Base-by-base conservation (phyloP, 2,329 filamentous ascomycete genomes). In the Metarhizium album region DNA sequence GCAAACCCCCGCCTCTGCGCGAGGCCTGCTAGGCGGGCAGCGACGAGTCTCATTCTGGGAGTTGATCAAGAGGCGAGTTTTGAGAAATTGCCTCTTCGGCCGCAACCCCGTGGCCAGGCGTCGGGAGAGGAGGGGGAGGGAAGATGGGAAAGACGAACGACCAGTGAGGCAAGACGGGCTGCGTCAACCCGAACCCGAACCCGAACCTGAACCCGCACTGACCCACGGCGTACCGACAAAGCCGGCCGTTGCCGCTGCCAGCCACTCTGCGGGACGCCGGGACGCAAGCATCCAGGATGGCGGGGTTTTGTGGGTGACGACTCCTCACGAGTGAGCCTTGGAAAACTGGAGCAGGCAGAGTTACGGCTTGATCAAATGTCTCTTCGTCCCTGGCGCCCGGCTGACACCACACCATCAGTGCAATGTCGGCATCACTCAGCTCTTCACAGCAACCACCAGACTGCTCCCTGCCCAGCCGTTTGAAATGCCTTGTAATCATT, bases 1-100 rank as follows among this genome's bases (percentile, higher is more conserved):
- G 76, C 73, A 60, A 82, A 81, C n/a, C 65, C 65, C 49, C 78
- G 70, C 53, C 67, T 67, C 55, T 71, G 71, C 52, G 62, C 60
- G 38, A 64, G 54, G 51, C 61, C 57, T 35, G 57, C 59, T 18
- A 65, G 52, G 11, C 60, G 62, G 37, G 52, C 29, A n/a, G 40
- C 50, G 24, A 35, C 50, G 49, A 55, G 47, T 58, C 57, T 58
- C 59, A 60, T 60, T 23, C 7, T 52, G 49, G 48, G 40, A 48
- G 11, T 29, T 43, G 7, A 23, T 43, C 16, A 42, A 29, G 40
- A 45, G 23, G 16, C 46, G 48, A n/a, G 46, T n/a, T 20, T 4
- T 24, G 24, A 16, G 20, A 43, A 43, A 43, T 22, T 43, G 14
- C 11, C 18, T 23, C 20, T 43, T 16, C 40, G 24, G 22, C 5